These are phyloP conservation scores for Gastrolobium bilobum DNA, from an alignment of 306 rosid genomes.

Conservation along the genomic window DNA sequence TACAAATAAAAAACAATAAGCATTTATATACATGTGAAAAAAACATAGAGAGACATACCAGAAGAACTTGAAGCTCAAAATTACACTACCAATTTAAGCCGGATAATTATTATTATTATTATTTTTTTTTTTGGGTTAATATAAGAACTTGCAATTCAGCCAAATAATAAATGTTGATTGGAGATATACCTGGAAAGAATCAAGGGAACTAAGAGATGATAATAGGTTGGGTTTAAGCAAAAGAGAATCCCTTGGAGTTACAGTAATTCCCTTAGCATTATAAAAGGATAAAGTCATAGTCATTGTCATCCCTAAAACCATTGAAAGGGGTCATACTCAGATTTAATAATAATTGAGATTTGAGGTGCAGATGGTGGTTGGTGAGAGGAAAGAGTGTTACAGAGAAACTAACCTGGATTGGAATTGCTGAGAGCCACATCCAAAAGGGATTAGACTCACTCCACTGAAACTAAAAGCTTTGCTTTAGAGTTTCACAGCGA, in stretches of 20 bases:
- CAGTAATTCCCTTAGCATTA: slow-evolving; percentile 45
- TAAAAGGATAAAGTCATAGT: slow-evolving; percentile 46
- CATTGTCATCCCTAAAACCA: slow-evolving; percentile 47
- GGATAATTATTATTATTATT: not conserved
- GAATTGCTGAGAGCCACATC: not conserved
- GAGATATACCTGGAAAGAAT: slow-evolving; percentile 71
- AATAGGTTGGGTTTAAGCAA: slow-evolving; percentile 43
- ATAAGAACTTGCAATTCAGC: not conserved
- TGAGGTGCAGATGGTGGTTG: not conserved
- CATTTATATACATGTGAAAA: slow-evolving; percentile 14
- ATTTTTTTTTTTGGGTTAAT: not conserved
- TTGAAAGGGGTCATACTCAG: not conserved
- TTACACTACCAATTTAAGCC: not conserved
- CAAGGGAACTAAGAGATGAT: slow-evolving; percentile 60
- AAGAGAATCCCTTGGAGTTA: slow-evolving; percentile 49
- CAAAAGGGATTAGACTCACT: not conserved
- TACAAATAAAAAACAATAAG: not conserved
- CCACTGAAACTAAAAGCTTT: not conserved
- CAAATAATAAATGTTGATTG: not conserved
- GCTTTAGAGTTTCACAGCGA: not conserved
- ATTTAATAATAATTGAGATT: not conserved
- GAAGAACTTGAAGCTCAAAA: no score
- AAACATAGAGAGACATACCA: no score
- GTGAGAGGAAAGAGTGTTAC: not conserved
- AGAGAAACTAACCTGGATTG: not conserved